Base-by-base conservation (phyloP, 2,329 filamentous ascomycete genomes). In the Colletotrichum lindemuthianum region DNA sequence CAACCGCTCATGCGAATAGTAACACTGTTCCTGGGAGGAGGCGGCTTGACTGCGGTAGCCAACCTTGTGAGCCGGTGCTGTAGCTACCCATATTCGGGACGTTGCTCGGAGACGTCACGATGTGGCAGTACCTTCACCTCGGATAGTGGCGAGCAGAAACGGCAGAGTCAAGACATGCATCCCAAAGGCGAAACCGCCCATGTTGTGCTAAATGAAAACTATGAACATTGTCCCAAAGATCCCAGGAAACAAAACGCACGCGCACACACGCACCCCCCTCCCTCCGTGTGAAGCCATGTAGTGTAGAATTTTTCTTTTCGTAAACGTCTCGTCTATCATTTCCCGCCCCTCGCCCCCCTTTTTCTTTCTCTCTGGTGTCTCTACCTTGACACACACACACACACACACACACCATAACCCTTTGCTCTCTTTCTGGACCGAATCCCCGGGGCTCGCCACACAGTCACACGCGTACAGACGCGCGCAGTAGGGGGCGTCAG, bases 231-330 rank as follows among this genome's bases (percentile, higher is more conserved):
- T 40, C 37, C 37, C 37, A 40, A 13, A 40, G 1, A 24, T 5
- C 24, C 24, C 24, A 24, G 24, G 24, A 24, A 24, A 24, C 24
- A 24, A 24, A 4, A 24, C 24, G 24, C 24, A 24, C 24, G 24
- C 24, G 5, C 24, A 24, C 24, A 24, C 37, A 9, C n/a, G n/a
- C n/a, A 40, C 4, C n/a, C 43, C 43, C 24, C 44, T 45, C 47
- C 47, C 11, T 61, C 56, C 37, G 34, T 47, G 16, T 61, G 41
- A 65, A 51, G 47, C 33, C 34, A 6, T 11, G 24, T 49, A 49
- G 47, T 49, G 37, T 50, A n/a, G 13, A 12, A 10, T 15, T 55
- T 16, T 16, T 45, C 6, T 45, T 32, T 45, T 45, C 15, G 9
- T 6, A 16, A 5, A 15, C 43, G 13, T 45, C 12, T 24, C 24